Base-by-base conservation (phyloP, 495 filamentous ascomycete genomes). In the Hyaloscypha variabilis region DNA sequence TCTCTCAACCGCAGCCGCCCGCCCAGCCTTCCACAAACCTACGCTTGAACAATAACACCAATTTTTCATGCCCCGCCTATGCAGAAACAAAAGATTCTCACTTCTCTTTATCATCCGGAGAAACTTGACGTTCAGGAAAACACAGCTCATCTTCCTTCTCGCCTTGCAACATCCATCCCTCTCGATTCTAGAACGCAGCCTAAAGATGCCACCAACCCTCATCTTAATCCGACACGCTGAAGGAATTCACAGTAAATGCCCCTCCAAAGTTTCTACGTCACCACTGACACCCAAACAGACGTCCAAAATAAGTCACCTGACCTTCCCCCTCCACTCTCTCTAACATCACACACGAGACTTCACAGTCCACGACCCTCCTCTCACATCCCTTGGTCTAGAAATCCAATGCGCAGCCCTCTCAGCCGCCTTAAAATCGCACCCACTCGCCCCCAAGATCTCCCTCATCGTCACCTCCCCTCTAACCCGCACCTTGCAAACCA, bases 221-320 rank as follows among this genome's bases (percentile, higher is more conserved):
- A 82, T 86, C 67, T 77, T 86, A 6, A 78, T 86, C 42, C 81
- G 84, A 54, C 84, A 87, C 67, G 84, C 82, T 29, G 74, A 87
- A 70, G 84, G 80, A 3, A 70, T 78, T 6, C 84, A 85, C 72
- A 86, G 85, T 69, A 76, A 63, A 67, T 69, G 17, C 14, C 34
- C 34, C 6, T 46, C 21, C 58, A n/a, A n/a, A 24, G 6, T 25
- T 49, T 19, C 13, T 14, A 36, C 11, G 2, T 42, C 11, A 46
- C 25, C 8, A 63, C 11, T 50, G 28, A 13, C n/a, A 24, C 17
- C 2, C n/a, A 26, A 29, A 62, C 28, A 64, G 65, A 67, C 63
- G 69, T 46, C 39, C 68, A 58, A 55, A 56, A 67, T 66, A 25
- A 60, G 63, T 71, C n/a, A 19, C 28, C 39, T 50, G 19, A 8